Percentiles rank a stretch among this genome's conserved stretches.
Evolutionary conservation across 1,284 basidiomycete species (phyloP).

Genomic region (Inonotus obliquus): DNA sequence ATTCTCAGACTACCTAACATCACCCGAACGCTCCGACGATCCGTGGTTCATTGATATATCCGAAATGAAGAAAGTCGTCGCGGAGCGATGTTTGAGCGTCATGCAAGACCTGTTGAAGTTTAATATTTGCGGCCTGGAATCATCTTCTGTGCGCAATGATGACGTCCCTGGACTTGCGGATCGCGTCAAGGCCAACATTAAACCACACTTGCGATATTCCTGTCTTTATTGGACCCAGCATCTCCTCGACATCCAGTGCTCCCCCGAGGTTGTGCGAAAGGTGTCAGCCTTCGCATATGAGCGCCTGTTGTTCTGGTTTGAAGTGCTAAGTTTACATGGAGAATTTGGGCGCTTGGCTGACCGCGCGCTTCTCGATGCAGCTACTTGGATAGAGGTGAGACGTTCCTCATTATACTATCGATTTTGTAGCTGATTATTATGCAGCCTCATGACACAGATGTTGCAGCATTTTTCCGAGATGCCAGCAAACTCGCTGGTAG

Average conservation of each 20-base stretch:
- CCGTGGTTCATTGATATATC: not conserved
- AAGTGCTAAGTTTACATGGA: not conserved
- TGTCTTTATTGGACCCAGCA: conserved; percentile 1
- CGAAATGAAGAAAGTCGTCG: not conserved
- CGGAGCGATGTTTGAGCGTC: not conserved
- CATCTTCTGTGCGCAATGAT: conserved; percentile 3
- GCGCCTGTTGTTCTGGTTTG: conserved; percentile 1
- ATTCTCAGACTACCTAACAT: not conserved
- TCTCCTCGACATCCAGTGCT: conserved; percentile 3
- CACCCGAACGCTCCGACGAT: not conserved
- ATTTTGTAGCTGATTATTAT: not conserved
- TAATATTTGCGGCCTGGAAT: conserved; percentile 12
- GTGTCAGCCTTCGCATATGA: not conserved
- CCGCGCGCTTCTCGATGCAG: not conserved
- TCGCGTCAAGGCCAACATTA: not conserved
- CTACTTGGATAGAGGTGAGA: not conserved
- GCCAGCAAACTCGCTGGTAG: not conserved
- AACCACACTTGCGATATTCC: not conserved
- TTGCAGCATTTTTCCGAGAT: not conserved
- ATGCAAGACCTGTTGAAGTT: conserved; percentile 20
- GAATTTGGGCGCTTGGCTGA: not conserved
- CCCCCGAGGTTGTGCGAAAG: not conserved
- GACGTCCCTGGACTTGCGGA: not conserved
- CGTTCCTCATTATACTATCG: not conserved
- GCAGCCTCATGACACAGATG: not conserved